Evolutionary conservation across 768 basidiomycete genomes (phyloP).

Genomic region (Tephrocybe rancida): DNA sequence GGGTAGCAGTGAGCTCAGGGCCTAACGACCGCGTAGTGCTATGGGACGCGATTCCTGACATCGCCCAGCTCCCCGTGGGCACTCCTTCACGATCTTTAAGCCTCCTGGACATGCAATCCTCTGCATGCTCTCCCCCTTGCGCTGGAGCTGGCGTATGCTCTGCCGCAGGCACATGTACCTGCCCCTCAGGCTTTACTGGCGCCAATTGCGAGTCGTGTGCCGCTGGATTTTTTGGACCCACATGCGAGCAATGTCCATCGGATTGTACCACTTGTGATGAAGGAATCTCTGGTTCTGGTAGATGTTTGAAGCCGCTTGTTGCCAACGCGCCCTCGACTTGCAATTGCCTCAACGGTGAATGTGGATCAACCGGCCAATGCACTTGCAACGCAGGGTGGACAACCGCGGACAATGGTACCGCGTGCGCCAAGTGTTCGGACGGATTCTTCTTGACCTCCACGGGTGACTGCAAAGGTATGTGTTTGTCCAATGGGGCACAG

Average conservation of each 20-base stretch:
- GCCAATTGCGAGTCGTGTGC: constrained; percentile 80
- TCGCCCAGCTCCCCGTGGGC: constrained; percentile 63
- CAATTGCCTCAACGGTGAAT: constrained; percentile 83
- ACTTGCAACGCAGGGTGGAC: constrained; percentile 80
- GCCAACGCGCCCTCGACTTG: constrained; percentile 64
- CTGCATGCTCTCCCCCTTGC: constrained; percentile 76
- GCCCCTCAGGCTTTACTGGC: constrained; percentile 76
- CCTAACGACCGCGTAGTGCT: constrained; percentile 63
- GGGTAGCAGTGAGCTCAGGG: constrained; percentile 64
- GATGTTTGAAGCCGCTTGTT: constrained; percentile 58
- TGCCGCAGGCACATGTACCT: constrained; percentile 68
- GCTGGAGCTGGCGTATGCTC: constrained; percentile 75
- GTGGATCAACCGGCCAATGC: constrained; percentile 69
- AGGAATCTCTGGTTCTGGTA: constrained; percentile 77
- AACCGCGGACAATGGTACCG: constrained; percentile 67
- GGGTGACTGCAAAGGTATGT: constrained; percentile 74
- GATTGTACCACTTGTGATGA: constrained; percentile 76
- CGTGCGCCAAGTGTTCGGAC: constrained; percentile 70
- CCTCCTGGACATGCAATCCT: constrained; percentile 72
- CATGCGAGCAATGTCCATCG: constrained; percentile 68
- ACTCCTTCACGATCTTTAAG: constrained; percentile 48
- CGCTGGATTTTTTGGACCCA: constrained; percentile 73
- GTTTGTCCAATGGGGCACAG: neutral
- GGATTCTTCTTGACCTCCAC: constrained; percentile 75
- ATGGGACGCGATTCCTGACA: constrained; percentile 81